Base-by-base conservation (phyloP, 129 eudicot species). In the Ambrosia artemisiifolia region DNA sequence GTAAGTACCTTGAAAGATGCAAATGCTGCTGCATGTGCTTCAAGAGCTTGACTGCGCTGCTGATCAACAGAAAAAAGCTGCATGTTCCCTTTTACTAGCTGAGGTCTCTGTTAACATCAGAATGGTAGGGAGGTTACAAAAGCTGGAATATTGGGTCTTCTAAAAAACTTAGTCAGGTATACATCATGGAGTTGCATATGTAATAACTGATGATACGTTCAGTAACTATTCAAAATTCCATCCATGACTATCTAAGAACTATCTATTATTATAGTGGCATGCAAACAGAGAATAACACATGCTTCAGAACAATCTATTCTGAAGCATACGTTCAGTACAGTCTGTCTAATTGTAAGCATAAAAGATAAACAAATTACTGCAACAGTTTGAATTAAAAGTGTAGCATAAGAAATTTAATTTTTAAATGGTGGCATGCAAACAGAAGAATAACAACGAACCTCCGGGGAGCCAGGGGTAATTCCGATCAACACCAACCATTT, bases 1-100 rank as follows among this genome's bases (percentile, higher is more conserved):
- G 69, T 51, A 8, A 81, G 33, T 69, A 93, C 98, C 69, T 89
- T 89, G 78, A 85, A 73, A 62, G 96, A 75, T 56, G 96, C 98
- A 90, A 93, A 93, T 56, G 98, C 76, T 56, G 98, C 98, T 7
- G 98, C 98, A 84, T 93, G 98, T 50, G 96, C 98, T 81, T 93
- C 98, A 84, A 93, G 98, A 56, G 98, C 92, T 82, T 93, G 98
- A 83, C 98, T 93, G n/a, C 98, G 96, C 73, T 90, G 96, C 83
- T 93, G 98, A 40, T 93, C 96, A 67, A 93, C 98, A 62, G 98
- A 93, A 80, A 77, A 93, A 9, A 93, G 89, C 76, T 93, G 98
- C 98, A 93, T 93, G 73, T 80, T 93, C 74, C 98, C 98, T 78
- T 93, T 93, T 49, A 90, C 98, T 65, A 93, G 87, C 74, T 93